Base-by-base conservation (phyloP, 768 basidiomycete species). In the Dentipellis fragilis region DNA sequence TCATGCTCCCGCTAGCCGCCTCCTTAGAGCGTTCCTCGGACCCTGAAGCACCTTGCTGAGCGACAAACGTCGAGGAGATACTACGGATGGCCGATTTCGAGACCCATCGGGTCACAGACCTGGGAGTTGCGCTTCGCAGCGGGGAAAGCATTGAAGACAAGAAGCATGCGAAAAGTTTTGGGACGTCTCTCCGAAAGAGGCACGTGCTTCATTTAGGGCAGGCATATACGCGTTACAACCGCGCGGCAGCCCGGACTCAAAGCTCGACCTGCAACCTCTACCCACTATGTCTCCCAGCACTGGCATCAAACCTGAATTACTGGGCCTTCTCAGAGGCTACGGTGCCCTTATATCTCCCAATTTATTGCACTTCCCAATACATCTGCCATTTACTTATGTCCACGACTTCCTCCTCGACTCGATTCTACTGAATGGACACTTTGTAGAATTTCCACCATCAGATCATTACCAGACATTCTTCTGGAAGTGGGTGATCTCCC, bases 401-500 rank as follows among this genome's bases (percentile, higher is more conserved):
- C 84, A 89, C 58, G 61, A 71, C 4, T 84, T 84, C 62, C 64
- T 89, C 19, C 64, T 89, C 54, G 63, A 73, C 23, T 62, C 66
- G 19, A 67, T 91, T 50, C 69, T 89, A 16, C 62, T 76, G 8
- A 74, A 76, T 60, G 58, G 67, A 7, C 84, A 86, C 62, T 76
- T 87, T 40, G 61, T 67, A 51, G 61, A 63, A 23, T 88, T 83
- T 62, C 78, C 87, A 4, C 86, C 87, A 0, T 84, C 87, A 0
- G 58, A 61, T 16, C 73, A 79, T 59, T 88, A 85, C 59, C 86
- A 85, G 58, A 70, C 70, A 49, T 57, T 65, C 2, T 91, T 89
- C 64, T 90, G 87, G 87, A 90, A 89, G 68, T 84, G 83, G 79
- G 73, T 72, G 0, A 77, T 89, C 17, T 63, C 66, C 19, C 65